Evolutionary conservation across 2,329 filamentous ascomycete species (phyloP).

Genomic region (Pyrenochaeta sp.): DNA sequence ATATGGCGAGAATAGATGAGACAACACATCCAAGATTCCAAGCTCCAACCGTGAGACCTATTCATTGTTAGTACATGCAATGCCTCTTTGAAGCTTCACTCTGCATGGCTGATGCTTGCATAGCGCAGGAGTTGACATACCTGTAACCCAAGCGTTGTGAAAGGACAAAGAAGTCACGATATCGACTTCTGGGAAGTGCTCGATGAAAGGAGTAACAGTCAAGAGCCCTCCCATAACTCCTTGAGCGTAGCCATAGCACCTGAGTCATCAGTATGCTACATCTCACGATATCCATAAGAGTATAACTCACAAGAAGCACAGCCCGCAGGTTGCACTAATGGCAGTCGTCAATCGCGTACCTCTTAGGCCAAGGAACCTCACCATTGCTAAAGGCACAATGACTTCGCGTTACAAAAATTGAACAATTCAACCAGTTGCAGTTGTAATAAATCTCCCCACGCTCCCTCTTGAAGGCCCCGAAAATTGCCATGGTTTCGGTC

Average conservation of each 20-base stretch:
- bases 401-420: neutral
- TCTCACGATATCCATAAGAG: neutral
- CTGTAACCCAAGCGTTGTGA: slow-evolving; percentile 35
- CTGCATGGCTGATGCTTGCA: neutral
- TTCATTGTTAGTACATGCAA: neutral
- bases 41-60: slow-evolving; percentile 41
- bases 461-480: neutral
- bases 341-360: slow-evolving; percentile 27
- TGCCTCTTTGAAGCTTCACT: neutral
- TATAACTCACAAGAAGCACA: slow-evolving; percentile 36
- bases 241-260: slow-evolving; percentile 67
- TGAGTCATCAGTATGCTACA: slow-evolving; percentile 27
- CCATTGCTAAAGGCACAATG: slow-evolving; percentile 17
- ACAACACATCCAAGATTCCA: slow-evolving; percentile 65
- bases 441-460: neutral
- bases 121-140: slow-evolving; percentile 10
- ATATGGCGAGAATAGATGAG: slow-evolving; percentile 61
- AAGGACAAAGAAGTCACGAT: slow-evolving; percentile 28
- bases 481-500: too few species aligned
- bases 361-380: slow-evolving; percentile 32
- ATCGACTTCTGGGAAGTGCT: slow-evolving; percentile 37
- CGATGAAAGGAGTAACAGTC: slow-evolving; percentile 70
- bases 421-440: neutral
- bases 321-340: slow-evolving; percentile 35
- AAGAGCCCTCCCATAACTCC: slow-evolving; percentile 76